Evolutionary conservation across 2,329 filamentous ascomycete species (phyloP), one percentile per base, ranked within the genome.

Genomic region (Nothopassalora personata): DNA sequence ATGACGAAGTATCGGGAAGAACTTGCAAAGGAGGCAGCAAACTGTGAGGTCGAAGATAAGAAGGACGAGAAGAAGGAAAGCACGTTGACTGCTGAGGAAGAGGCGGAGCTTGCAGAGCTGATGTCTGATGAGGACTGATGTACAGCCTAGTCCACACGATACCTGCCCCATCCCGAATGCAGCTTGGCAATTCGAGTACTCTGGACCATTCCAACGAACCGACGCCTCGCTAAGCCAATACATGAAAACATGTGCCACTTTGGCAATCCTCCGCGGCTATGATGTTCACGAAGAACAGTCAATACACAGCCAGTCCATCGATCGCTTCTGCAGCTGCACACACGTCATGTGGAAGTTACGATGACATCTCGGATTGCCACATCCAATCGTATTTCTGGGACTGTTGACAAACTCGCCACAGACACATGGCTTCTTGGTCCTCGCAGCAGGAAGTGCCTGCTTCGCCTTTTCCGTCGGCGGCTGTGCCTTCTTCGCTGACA

Each of bases 101-200:
- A 97, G 74, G 87, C 89, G 4, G 94, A 97, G 74, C 79, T 99
- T 64, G 92, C 91, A 13, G 94, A 92, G 64, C 76, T 99, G 72
- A 90, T 99, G 90, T 90, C 87, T 58, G 87, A 90, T 62, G 81
- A 83, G 66, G 86, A 90, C 56, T 56, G 52, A 59, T 43, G 13
- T 15, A 43, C 39, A 36, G 34, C n/a, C 39, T 43, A 7, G 3
- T 43, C 13, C 18, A 18, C 15, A 18, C 13, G 8, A 4, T 18
- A 43, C n/a, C n/a, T 15, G n/a, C n/a, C 4, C 7, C n/a, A 15
- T 3, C 15, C 7, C 7, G 13, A 15, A 8, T n/a, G 13, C 31
- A 13, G n/a, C 15, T 7, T 43, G 18, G 4, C 15, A 15, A 43
- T n/a, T n/a, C 39, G 18, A 15, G 39, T n/a, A n/a, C 39, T 23